Evolutionary conservation across 768 basidiomycete genomes (phyloP).

Genomic region (Pleurotus cornucopiae): DNA sequence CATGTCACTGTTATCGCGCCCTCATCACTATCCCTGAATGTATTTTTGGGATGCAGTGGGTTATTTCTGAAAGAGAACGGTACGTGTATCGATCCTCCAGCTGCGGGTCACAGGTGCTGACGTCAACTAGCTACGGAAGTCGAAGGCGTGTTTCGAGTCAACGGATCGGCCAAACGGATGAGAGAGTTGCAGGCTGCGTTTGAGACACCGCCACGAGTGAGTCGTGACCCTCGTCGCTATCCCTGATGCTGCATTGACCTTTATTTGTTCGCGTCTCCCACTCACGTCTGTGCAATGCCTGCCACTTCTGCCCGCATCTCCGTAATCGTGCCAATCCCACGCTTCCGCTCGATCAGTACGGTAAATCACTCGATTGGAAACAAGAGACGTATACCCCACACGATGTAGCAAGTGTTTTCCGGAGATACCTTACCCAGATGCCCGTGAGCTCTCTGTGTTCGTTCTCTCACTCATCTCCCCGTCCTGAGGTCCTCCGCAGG

Average conservation of each 20-base stretch:
- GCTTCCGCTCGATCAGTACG: constrained; percentile 54
- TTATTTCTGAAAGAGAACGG: constrained; percentile 93
- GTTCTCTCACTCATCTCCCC: constrained; percentile 6
- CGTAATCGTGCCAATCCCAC: too few relatives aligned
- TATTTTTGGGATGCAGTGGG: constrained; percentile 47
- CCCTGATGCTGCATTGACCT: background rate
- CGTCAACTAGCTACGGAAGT: constrained; percentile 71
- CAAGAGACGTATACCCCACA: constrained; percentile 85
- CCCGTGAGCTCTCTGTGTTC: constrained; percentile 54
- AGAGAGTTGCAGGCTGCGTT: constrained; percentile 90
- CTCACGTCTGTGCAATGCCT: too few relatives aligned
- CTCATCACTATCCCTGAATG: constrained; percentile 6
- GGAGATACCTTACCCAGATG: constrained; percentile 94
- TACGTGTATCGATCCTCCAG: constrained; percentile 24
- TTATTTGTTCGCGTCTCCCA: background rate
- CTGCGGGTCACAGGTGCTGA: too few relatives aligned
- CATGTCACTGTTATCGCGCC: constrained; percentile 4
- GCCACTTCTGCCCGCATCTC: too few relatives aligned
- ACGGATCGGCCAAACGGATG: constrained; percentile 94
- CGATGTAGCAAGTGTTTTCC: constrained; percentile 95
- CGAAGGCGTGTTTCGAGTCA: constrained; percentile 91
- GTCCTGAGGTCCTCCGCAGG: constrained; percentile 38
- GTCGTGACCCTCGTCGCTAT: constrained; percentile 16
- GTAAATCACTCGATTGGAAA: constrained; percentile 91
- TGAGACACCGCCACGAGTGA: constrained; percentile 81